These are phyloP conservation scores for Naematelia encephala DNA, from an alignment of 768 basidiomycete species.

Conservation along the genomic window DNA sequence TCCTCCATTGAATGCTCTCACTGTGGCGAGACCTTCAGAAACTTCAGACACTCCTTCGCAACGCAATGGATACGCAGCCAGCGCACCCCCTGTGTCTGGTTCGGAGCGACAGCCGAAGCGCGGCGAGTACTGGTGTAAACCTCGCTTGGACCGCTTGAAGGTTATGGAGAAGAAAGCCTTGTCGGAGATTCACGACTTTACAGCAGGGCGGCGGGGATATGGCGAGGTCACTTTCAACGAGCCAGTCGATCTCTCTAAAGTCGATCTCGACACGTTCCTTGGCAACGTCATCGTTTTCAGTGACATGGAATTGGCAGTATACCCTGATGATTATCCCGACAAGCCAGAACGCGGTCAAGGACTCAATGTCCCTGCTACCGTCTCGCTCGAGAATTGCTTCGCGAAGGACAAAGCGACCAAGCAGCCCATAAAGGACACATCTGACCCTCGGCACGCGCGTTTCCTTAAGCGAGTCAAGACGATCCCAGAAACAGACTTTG, in stretches of 20 bases:
- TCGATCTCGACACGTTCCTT: slow-evolving; percentile 74
- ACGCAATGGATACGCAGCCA: neutral
- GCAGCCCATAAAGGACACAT: slow-evolving; percentile 79
- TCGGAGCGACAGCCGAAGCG: slow-evolving; percentile 52
- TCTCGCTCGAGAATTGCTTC: slow-evolving; percentile 78
- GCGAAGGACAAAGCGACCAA: slow-evolving; percentile 85
- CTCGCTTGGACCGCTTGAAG: slow-evolving; percentile 69
- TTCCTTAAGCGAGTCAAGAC: slow-evolving; percentile 71
- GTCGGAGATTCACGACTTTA: slow-evolving; percentile 67
- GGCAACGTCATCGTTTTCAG: slow-evolving; percentile 86
- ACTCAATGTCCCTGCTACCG: slow-evolving; percentile 78
- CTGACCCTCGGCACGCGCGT: slow-evolving; percentile 69
- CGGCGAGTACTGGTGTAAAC: slow-evolving; percentile 90
- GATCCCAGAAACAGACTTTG: slow-evolving; percentile 82
- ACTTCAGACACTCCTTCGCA: neutral
- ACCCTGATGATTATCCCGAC: slow-evolving; percentile 83
- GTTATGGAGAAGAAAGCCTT: slow-evolving; percentile 70
- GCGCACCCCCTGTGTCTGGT: slow-evolving; percentile 23
- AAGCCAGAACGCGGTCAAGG: slow-evolving; percentile 81
- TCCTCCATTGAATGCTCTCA: neutral
- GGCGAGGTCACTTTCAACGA: slow-evolving; percentile 80
- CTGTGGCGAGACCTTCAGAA: neutral
- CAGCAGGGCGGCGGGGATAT: slow-evolving; percentile 86
- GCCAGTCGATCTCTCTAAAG: slow-evolving; percentile 75
- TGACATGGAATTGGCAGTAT: slow-evolving; percentile 87